Evolutionary conservation across 257 asterid genomes (phyloP).

Genomic region (Lycium ferocissimum): DNA sequence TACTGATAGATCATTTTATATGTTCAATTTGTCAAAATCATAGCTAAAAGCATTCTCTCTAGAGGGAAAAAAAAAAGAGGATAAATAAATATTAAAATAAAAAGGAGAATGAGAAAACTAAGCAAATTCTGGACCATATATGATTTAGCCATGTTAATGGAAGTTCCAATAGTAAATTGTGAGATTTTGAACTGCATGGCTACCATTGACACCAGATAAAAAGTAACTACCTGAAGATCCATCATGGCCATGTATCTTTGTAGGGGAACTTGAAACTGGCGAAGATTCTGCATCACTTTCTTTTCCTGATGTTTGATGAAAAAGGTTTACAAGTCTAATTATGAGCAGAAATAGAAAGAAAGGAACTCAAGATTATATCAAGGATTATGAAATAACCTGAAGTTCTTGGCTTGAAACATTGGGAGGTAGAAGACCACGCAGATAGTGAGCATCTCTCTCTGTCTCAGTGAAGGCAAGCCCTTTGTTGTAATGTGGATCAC

Average conservation of each 20-base stretch:
- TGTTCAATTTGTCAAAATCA: background rate
- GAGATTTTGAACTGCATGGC: constrained; percentile 12
- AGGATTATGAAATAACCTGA: constrained; percentile 60
- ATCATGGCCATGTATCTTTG: constrained; percentile 94
- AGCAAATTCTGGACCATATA: background rate
- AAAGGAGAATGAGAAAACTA: constrained; percentile 5
- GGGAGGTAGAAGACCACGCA: constrained; percentile 93
- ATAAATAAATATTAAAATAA: background rate
- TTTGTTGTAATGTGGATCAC: constrained; percentile 91
- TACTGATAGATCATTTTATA: background rate
- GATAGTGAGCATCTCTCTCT: constrained; percentile 91
- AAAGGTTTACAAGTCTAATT: constrained; percentile 13
- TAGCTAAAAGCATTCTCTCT: background rate
- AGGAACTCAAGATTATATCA: background rate
- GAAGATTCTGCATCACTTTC: constrained; percentile 72
- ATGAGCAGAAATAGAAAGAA: background rate
- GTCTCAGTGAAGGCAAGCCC: constrained; percentile 83
- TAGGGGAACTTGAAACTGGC: constrained; percentile 76
- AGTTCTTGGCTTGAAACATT: constrained; percentile 71
- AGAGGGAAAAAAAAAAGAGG: background rate
- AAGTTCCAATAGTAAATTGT: background rate
- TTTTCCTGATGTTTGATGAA: constrained; percentile 56
- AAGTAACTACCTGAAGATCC: constrained; percentile 83
- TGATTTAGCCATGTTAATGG: background rate
- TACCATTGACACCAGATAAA: background rate